Conservation (phyloP, 2,329 filamentous ascomycete genomes). For the Lasiodiplodia theobromae region DNA sequence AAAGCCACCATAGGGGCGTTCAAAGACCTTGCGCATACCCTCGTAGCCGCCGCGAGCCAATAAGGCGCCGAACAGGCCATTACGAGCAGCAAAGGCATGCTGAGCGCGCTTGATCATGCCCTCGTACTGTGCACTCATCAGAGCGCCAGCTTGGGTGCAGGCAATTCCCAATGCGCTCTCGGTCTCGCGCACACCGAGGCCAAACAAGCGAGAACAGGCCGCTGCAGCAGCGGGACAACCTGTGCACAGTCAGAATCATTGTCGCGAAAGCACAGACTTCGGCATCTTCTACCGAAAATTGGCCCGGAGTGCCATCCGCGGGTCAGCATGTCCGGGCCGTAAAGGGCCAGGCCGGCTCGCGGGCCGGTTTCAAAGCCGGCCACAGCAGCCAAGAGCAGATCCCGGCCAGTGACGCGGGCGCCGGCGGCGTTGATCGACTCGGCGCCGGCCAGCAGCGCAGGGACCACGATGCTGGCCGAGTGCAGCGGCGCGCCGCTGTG, state of each 20-base stretch:
- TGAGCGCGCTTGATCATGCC: slow-evolving; percentile 56
- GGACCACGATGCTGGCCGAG: slow-evolving; percentile 48
- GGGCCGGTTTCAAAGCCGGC: slow-evolving; percentile 53
- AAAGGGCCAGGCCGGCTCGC: slow-evolving; percentile 47
- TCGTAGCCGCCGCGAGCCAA: slow-evolving; percentile 49
- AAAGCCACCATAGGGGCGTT: slow-evolving; percentile 53
- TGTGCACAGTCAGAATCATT: neutral
- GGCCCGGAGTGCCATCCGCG: slow-evolving; percentile 52
- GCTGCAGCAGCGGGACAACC: slow-evolving; percentile 46
- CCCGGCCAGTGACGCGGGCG: slow-evolving; percentile 33
- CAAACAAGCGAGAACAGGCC: slow-evolving; percentile 43
- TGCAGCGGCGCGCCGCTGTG: slow-evolving; percentile 52
- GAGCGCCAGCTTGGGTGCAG: slow-evolving; percentile 49
- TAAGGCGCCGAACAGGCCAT: slow-evolving; percentile 51
- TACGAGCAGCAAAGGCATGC: slow-evolving; percentile 55
- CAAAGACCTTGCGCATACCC: slow-evolving; percentile 53
- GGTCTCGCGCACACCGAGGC: slow-evolving; percentile 38
- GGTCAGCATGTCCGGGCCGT: slow-evolving; percentile 49
- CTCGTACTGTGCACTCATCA: slow-evolving; percentile 54
- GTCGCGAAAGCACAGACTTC: neutral
- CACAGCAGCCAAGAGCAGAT: slow-evolving; percentile 47
- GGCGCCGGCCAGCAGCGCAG: slow-evolving; percentile 49
- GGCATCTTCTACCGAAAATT: slow-evolving; percentile 39
- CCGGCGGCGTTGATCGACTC: slow-evolving; percentile 28
- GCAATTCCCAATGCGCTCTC: slow-evolving; percentile 51